These are phyloP conservation scores for Tolypocladium ophioglossoides DNA, from an alignment of 2,329 filamentous ascomycete genomes.

Conservation along the genomic window DNA sequence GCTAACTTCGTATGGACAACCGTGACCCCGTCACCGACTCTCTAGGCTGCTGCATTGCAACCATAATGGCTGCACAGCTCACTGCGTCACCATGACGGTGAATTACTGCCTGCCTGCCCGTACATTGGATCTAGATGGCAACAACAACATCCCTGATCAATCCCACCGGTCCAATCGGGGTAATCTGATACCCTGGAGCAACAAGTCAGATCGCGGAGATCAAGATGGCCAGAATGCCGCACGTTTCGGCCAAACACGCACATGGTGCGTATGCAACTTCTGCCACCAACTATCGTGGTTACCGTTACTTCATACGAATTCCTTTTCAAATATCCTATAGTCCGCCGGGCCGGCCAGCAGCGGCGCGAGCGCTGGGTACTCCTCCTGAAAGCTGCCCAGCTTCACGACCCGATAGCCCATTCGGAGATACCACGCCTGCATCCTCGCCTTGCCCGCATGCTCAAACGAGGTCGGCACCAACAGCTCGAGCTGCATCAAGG, in stretches of 20 bases:
- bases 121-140: background rate
- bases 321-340: conserved; percentile 18
- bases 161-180: background rate
- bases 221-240: background rate
- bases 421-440: conserved; percentile 16
- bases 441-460: conserved; percentile 15
- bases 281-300: background rate
- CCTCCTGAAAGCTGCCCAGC: conserved; percentile 14
- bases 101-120: background rate
- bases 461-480: conserved; percentile 14
- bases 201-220: background rate
- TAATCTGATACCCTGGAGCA: background rate
- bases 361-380: conserved; percentile 16
- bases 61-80: background rate
- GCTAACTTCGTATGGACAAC: background rate
- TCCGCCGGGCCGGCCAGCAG: conserved; percentile 15
- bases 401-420: conserved; percentile 16
- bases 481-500: conserved; percentile 17
- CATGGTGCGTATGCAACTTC: background rate
- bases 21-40: background rate
- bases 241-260: background rate
- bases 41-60: background rate
- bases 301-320: background rate
- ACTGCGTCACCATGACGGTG: background rate
- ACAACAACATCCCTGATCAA: background rate